Conservation (phyloP, 202 grass and related monocot genomes). For the Schoenoplectus triqueter region DNA sequence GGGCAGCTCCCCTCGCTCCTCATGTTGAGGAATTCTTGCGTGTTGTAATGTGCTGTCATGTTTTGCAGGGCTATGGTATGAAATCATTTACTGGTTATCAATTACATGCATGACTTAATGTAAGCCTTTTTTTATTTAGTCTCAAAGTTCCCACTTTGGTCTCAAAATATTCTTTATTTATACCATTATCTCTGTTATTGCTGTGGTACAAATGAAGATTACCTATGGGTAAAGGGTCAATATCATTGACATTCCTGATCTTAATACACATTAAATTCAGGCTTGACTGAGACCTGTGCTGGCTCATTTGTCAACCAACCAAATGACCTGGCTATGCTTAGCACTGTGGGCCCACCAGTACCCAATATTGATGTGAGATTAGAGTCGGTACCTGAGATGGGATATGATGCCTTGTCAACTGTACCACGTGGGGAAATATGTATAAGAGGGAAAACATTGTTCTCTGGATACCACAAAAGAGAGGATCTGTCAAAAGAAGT, state of each 20-base stretch:
- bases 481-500: slow-evolving; percentile 92
- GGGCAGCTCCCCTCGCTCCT: slow-evolving; percentile 81
- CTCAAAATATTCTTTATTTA: slow-evolving; percentile 21
- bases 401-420: slow-evolving; percentile 80
- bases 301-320: slow-evolving; percentile 90
- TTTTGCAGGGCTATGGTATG: slow-evolving; percentile 95
- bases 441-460: slow-evolving; percentile 83
- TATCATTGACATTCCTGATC: background rate
- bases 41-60: slow-evolving; percentile 88
- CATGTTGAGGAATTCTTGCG: slow-evolving; percentile 90
- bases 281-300: slow-evolving; percentile 91
- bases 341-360: slow-evolving; percentile 88
- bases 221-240: background rate
- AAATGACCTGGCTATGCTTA: slow-evolving; percentile 87
- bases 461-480: slow-evolving; percentile 89
- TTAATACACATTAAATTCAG: slow-evolving; percentile 45
- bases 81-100: slow-evolving; percentile 19
- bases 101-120: slow-evolving; percentile 24
- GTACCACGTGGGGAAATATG: slow-evolving; percentile 82
- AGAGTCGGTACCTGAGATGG: slow-evolving; percentile 91
- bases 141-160: slow-evolving; percentile 31
- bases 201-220: slow-evolving; percentile 21
- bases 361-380: slow-evolving; percentile 87
- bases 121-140: slow-evolving; percentile 10
- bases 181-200: slow-evolving; percentile 4